Evolutionary conservation across 768 basidiomycete genomes (phyloP).

Genomic region (Termitomyces sp.): DNA sequence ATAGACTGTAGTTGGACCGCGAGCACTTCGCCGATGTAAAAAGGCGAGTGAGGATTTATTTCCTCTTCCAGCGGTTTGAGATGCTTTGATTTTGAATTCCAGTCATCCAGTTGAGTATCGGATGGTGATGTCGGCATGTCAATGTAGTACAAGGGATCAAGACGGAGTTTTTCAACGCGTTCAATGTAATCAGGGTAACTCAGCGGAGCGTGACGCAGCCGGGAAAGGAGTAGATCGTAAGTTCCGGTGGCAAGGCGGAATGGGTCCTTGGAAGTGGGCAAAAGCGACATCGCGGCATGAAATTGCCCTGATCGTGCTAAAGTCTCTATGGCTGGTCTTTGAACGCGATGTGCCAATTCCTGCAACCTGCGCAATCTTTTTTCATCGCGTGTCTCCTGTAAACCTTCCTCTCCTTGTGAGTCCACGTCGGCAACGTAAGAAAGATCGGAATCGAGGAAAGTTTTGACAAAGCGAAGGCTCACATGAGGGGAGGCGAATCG

Average conservation of each 20-base stretch:
- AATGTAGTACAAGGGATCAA: conserved; percentile 4
- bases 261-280: conserved; percentile 28
- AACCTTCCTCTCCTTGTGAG: neutral
- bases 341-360: conserved; percentile 18
- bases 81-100: neutral
- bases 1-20: conserved; percentile 1
- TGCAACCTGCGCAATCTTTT: neutral
- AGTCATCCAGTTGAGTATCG: neutral
- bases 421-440: conserved; percentile 14
- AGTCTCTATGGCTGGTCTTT: conserved; percentile 33
- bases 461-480: conserved; percentile 32
- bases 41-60: neutral
- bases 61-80: neutral
- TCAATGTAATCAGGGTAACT: conserved; percentile 7
- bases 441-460: conserved; percentile 21
- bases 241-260: conserved; percentile 29
- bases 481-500: conserved; percentile 32
- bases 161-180: conserved; percentile 14
- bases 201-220: conserved; percentile 12
- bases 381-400: neutral
- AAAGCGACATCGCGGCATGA: conserved; percentile 36
- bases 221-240: conserved; percentile 27
- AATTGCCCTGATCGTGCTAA: conserved; percentile 32
- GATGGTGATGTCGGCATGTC: neutral
- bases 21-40: conserved; percentile 5